Conservation (phyloP, 495 filamentous ascomycete species). For the Lophiotrema nucula region DNA sequence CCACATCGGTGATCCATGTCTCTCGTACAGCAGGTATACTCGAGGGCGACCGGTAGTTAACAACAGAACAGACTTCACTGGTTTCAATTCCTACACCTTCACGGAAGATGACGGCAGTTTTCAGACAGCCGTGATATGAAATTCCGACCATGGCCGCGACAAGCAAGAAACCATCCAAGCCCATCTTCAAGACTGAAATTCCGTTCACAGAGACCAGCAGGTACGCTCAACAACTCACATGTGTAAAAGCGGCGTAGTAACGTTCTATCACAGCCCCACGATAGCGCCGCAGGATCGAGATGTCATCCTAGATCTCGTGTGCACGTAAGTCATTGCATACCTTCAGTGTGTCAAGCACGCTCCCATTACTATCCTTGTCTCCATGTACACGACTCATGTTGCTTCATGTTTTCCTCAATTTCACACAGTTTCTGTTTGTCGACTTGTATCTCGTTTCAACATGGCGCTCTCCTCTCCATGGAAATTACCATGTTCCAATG, state of each 20-base stretch:
- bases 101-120: no score
- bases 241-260: not conserved
- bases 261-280: slow-evolving; percentile 33
- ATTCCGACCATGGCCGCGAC: slow-evolving; percentile 11
- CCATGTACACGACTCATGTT: no score
- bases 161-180: slow-evolving; percentile 30
- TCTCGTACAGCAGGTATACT: no score
- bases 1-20: no score
- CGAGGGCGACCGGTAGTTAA: no score
- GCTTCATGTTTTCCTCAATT: not conserved
- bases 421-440: not conserved
- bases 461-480: not conserved
- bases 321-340: slow-evolving; percentile 29
- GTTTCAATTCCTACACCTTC: no score
- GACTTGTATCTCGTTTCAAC: not conserved
- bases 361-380: no score
- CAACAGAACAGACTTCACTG: no score
- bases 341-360: no score
- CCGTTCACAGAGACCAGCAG: slow-evolving; percentile 39
- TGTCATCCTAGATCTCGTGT: slow-evolving; percentile 39
- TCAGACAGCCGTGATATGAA: no score
- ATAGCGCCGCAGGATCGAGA: slow-evolving; percentile 29
- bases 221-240: slow-evolving; percentile 32
- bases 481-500: not conserved
- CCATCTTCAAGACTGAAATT: slow-evolving; percentile 40